Base-by-base conservation (phyloP, 306 rosid genomes). In the Dalbergia oliveri region DNA sequence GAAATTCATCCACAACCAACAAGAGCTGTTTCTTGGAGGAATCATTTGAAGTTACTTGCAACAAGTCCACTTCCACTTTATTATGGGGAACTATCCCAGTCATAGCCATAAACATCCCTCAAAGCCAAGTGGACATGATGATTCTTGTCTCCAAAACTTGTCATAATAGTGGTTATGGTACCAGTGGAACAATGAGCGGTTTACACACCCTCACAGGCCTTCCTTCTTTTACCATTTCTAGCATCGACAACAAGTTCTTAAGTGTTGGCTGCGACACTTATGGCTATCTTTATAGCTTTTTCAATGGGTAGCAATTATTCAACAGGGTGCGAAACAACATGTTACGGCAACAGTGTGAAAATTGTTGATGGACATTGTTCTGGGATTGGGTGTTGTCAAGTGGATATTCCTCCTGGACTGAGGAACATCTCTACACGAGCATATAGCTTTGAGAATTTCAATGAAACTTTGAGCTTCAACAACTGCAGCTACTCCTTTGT, bases 211-310 rank as follows among this genome's bases (percentile, higher is more conserved):
- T 50, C 57, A 13, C 9, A 13, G 14, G 0, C 4, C 23, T 0
- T 12, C 21, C 71, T 9, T 37, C 15, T 14, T 63, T 69, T 21
- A 21, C 79, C 21, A 21, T 84, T n/a, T 84, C 84, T 0, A 44
- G 73, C 68, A 64, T 33, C 0, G 47, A 75, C 37, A 84, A 84
- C 84, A 75, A 69, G 49, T 84, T 84, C 39, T 10, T 69, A 12
- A 60, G 50, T 0, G 75, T 84, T 12, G 87, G 87, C 11, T 80
- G 84, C 2, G 66, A 84, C 78, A 80, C 72, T 18, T 69, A 34
- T 0, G 87, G 79, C 3, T 54, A 11, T 6, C 58, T 84, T 8
- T 2, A 0, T 0, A 73, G 47, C 5, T 15, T 6, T 8, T 4
- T 0, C 4, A 0, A 51, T 5, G 33, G n/a, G 23, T 9, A 0